phyloP scores from a whole-genome alignment of 352 stramenopile genomes.

The Pythium scleroteichum region DNA sequence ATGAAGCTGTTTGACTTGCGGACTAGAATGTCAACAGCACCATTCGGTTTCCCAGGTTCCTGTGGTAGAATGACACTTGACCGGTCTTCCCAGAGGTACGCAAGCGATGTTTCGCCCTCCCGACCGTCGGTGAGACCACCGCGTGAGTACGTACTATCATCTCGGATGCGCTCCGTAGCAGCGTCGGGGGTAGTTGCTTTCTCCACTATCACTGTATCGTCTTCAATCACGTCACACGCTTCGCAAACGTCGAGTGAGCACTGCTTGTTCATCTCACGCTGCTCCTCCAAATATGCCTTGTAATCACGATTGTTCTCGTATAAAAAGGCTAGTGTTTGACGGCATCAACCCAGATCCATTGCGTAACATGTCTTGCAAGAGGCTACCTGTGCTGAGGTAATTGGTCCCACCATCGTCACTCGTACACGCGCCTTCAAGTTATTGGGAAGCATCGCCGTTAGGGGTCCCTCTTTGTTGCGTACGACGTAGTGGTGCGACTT shows the following conservation, averaged over 20 bases:
- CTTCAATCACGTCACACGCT: neutral
- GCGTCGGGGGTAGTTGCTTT: neutral
- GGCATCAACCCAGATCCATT: conserved; percentile 2
- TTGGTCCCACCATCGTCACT: conserved; percentile 13
- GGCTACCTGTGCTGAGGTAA: conserved; percentile 10
- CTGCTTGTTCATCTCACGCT: neutral
- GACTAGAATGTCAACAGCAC: conserved; percentile 9
- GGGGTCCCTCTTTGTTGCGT: conserved; percentile 19
- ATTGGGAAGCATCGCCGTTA: conserved; percentile 9
- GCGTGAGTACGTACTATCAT: conserved; percentile 9
- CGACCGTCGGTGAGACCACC: neutral
- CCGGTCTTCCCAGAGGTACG: conserved; percentile 5
- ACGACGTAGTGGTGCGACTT: conserved; percentile 30
- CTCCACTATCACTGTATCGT: neutral
- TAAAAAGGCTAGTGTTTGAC: conserved; percentile 1
- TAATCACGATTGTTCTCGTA: conserved; percentile 11
- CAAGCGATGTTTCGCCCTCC: neutral
- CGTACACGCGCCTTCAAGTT: conserved; percentile 1
- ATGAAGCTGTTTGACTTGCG: conserved; percentile 23
- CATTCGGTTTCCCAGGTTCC: neutral
- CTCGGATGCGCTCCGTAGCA: neutral
- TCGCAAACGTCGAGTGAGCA: neutral
- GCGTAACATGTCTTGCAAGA: conserved; percentile 2
- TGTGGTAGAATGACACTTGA: conserved; percentile 11
- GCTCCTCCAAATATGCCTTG: conserved; percentile 1